Evolutionary conservation across 2,329 filamentous ascomycete genomes (phyloP).

Genomic region (Penicillium sp.): DNA sequence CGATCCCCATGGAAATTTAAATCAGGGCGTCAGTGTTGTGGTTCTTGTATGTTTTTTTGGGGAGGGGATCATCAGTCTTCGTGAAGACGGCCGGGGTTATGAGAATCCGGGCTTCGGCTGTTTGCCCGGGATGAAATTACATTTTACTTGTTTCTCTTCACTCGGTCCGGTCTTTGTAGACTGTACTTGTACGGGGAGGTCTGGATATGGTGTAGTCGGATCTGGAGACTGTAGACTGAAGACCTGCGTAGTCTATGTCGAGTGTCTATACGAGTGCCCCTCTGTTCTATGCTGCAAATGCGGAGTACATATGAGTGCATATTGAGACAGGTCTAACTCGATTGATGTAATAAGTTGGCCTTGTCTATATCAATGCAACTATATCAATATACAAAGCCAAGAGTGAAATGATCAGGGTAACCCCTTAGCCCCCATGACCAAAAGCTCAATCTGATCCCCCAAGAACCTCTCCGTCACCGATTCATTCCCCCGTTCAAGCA

Average conservation of each 20-base stretch:
- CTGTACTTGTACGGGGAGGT: background rate
- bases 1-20: slow-evolving; percentile 13
- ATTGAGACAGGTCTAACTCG: background rate
- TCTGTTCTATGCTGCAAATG: background rate
- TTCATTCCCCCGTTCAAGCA: background rate
- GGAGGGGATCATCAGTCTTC: slow-evolving; percentile 20
- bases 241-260: background rate
- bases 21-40: slow-evolving; percentile 25
- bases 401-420: background rate
- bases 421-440: background rate
- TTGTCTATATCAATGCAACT: no score
- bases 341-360: background rate
- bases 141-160: slow-evolving; percentile 26
- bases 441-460: background rate
- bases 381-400: background rate
- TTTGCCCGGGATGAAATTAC: slow-evolving; percentile 26
- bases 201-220: background rate
- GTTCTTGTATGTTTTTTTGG: slow-evolving; percentile 18
- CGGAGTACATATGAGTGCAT: background rate
- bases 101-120: slow-evolving; percentile 27
- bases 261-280: background rate
- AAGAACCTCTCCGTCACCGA: background rate
- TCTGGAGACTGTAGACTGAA: background rate
- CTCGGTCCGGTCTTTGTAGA: slow-evolving; percentile 5
- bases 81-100: slow-evolving; percentile 24